Evolutionary conservation across 208 protist genomes (phyloP).

Genomic region (Herpetomonas tarakana): DNA sequence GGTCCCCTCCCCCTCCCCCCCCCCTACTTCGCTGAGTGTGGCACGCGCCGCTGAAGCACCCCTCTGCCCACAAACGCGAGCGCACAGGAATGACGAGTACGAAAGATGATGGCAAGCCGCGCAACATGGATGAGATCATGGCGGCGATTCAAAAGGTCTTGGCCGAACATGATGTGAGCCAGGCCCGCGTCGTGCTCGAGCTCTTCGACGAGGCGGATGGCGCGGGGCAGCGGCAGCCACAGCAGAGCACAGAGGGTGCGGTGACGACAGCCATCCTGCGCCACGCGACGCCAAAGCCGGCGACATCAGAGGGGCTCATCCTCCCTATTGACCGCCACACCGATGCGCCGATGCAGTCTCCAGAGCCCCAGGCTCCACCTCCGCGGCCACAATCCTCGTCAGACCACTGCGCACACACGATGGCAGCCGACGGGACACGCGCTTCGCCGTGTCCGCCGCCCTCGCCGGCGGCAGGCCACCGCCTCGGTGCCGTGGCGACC

Average conservation of each 20-base stretch:
- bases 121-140: constrained; percentile 24
- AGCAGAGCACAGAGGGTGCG: not conserved
- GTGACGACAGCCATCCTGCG: too few relatives aligned
- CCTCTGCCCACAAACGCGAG: too few relatives aligned
- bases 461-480: not conserved
- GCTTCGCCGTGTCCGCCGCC: not conserved
- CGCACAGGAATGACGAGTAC: too few relatives aligned
- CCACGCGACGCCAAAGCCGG: not conserved
- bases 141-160: constrained; percentile 50
- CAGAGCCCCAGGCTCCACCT: not conserved
- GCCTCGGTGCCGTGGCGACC: not conserved
- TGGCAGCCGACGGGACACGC: not conserved
- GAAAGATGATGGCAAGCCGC: not conserved
- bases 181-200: constrained; percentile 49
- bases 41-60: too few relatives aligned
- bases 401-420: constrained; percentile 11
- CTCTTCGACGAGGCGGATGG: constrained; percentile 12
- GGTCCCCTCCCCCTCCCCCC: too few relatives aligned
- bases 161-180: constrained; percentile 29
- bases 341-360: constrained; percentile 3
- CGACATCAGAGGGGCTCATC: not conserved
- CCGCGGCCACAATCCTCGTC: constrained; percentile 6
- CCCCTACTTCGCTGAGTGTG: too few relatives aligned
- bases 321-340: not conserved
- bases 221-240: not conserved